A percentile compares a stretch with the other conserved stretches of the same genome.
phyloP scores from a whole-genome alignment of 2,329 filamentous ascomycete species.

The Penicillium sp. region DNA sequence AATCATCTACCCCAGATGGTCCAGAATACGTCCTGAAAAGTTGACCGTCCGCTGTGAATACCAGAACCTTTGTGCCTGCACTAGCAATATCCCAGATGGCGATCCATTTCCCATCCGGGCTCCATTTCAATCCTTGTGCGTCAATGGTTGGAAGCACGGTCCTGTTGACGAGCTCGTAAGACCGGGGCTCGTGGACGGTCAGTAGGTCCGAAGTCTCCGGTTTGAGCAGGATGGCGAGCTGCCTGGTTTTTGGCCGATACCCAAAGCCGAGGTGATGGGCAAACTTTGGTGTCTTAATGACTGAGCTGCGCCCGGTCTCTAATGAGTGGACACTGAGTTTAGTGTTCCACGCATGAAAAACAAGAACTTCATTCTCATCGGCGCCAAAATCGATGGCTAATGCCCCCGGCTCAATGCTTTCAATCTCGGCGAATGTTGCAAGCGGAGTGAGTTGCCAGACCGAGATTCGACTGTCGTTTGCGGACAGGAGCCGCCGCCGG shows the following conservation, averaged over 20 bases:
- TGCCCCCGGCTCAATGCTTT: slow-evolving; percentile 38
- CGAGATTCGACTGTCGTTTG: slow-evolving; percentile 36
- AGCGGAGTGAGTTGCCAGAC: slow-evolving; percentile 41
- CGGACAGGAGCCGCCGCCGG: slow-evolving; percentile 36
- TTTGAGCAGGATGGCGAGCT: slow-evolving; percentile 44
- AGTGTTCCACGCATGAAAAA: slow-evolving; percentile 43
- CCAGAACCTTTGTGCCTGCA: slow-evolving; percentile 50
- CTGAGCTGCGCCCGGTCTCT: slow-evolving; percentile 35
- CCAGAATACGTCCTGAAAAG: slow-evolving; percentile 55
- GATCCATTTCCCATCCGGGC: slow-evolving; percentile 60
- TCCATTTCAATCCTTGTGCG: slow-evolving; percentile 61
- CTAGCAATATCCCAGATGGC: slow-evolving; percentile 57
- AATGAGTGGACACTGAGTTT: slow-evolving; percentile 40
- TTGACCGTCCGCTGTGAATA: slow-evolving; percentile 62
- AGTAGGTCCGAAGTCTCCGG: slow-evolving; percentile 40
- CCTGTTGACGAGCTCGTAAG: slow-evolving; percentile 37
- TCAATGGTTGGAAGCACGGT: slow-evolving; percentile 52
- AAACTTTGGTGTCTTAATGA: slow-evolving; percentile 45
- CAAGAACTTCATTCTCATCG: slow-evolving; percentile 38
- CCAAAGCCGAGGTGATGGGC: slow-evolving; percentile 38
- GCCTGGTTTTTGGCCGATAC: slow-evolving; percentile 41
- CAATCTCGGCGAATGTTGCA: slow-evolving; percentile 42
- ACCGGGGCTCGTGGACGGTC: slow-evolving; percentile 39
- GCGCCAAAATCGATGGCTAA: slow-evolving; percentile 42
- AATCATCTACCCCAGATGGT: slow-evolving; percentile 34